Base-by-base conservation (phyloP, 441 rosid species). In the Arabidopsis hybrid region DNA sequence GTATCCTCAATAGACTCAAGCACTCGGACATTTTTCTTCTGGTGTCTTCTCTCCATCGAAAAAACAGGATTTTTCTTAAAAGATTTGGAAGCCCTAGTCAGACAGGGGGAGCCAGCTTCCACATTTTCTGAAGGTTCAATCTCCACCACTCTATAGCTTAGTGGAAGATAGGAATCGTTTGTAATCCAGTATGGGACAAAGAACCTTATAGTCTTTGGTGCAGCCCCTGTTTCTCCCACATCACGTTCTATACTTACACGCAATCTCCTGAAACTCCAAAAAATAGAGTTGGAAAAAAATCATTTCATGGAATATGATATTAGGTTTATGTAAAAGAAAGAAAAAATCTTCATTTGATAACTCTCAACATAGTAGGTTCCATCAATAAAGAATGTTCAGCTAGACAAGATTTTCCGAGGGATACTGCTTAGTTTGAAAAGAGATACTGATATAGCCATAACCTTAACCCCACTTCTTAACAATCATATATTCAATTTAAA, bases 111-210 rank as follows among this genome's bases (percentile, higher is more conserved):
- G 80, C 93, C 91, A 39, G 69, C 65, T 74, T 95, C 97, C 60
- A 82, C 81, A 85, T 72, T 82, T 58, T 92, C 98, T 55, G 74
- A 29, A 60, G 88, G 88, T 78, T 96, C 99, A 77, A 92, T 84
- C 84, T 93, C 99, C 79, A 93, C 98, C 71, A 91, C 81, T 79
- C 85, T 88, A 82, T 96, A 96, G 60, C 87, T 90, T 71, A 96
- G 82, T 79, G 91, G 87, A 65, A 96, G 66, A 82, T 83, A 84
- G 21, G 98, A 88, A 81, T 88, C 89, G 76, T 96, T 96, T 69
- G 83, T 81, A 68, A 96, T 94, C 98, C 99, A 96, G 83, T 94
- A 96, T 52, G 98, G 99, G 66, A 94, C 96, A 78, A 92, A 96
- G 60, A 94, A 86, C 82, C 95, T 88, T 73, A 94, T 86, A 16